These are phyloP conservation scores for Cryptosporidium bovis DNA, from an alignment of 169 alveolate species.

Conservation along the genomic window DNA sequence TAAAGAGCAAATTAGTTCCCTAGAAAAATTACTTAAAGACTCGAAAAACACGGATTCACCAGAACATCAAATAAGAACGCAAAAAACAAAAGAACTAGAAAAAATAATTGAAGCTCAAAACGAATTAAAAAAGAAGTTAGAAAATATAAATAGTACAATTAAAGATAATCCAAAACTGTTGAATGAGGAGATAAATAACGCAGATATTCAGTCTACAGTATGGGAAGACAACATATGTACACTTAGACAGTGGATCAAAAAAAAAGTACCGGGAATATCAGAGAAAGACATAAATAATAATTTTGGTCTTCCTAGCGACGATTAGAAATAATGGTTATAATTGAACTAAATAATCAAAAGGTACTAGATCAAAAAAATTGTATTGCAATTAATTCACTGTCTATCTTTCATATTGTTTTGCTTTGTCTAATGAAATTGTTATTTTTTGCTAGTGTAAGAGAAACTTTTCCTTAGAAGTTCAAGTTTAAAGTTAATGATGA, in stretches of 20 bases:
- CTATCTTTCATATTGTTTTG: too few relatives aligned
- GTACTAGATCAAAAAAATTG: too few relatives aligned
- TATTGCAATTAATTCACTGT: too few relatives aligned
- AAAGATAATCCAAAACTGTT: constrained; percentile 61
- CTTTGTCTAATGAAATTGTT: too few relatives aligned
- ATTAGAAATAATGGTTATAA: background rate
- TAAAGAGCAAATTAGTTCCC: constrained; percentile 41
- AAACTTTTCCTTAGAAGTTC: too few relatives aligned
- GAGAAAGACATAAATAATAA: constrained; percentile 70
- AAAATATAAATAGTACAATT: constrained; percentile 17
- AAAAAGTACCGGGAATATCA: constrained; percentile 66
- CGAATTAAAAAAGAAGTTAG: constrained; percentile 13
- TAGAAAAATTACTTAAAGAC: constrained; percentile 45
- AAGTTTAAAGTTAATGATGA: too few relatives aligned
- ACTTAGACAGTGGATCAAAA: constrained; percentile 69
- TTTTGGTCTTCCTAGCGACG: constrained; percentile 75
- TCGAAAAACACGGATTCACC: constrained; percentile 47
- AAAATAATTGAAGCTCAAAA: constrained; percentile 7
- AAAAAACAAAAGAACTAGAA: constrained; percentile 35
- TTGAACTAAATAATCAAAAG: too few relatives aligned
- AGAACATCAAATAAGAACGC: constrained; percentile 30
- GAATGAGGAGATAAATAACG: constrained; percentile 14
- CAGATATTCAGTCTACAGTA: constrained; percentile 4
- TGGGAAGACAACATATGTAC: constrained; percentile 76
- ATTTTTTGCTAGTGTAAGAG: too few relatives aligned